Conservation (phyloP, 805 yeast species). For the Yamadazyma tumulicola region DNA sequence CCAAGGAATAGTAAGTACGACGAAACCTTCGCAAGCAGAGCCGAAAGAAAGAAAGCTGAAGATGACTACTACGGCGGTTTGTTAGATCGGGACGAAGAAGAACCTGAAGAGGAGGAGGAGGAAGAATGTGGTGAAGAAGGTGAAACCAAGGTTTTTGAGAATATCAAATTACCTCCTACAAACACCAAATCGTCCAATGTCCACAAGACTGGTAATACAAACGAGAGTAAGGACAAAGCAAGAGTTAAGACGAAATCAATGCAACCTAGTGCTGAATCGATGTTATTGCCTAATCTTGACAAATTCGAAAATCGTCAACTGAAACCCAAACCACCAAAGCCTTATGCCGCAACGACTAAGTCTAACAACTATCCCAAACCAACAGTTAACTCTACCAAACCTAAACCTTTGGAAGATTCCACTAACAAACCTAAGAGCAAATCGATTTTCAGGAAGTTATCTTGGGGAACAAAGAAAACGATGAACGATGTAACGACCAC, state of each 20-base stretch:
- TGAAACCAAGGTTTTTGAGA: conserved; percentile 35
- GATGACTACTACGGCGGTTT: conserved; percentile 15
- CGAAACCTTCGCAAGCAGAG: conserved; percentile 42
- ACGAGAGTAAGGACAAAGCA: not conserved
- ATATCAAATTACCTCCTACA: conserved; percentile 46
- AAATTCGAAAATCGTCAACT: conserved; percentile 2
- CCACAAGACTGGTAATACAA: not conserved
- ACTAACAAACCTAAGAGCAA: conserved; percentile 31
- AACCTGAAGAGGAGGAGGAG: conserved; percentile 20
- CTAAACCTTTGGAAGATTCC: conserved; percentile 34
- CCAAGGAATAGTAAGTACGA: conserved; percentile 14
- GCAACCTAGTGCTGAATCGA: conserved; percentile 33
- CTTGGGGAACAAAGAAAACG: conserved; percentile 46
- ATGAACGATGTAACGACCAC: conserved; percentile 23
- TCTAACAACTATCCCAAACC: conserved; percentile 15
- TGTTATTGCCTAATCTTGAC: conserved; percentile 29
- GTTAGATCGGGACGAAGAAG: conserved; percentile 15
- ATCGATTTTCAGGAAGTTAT: conserved; percentile 47
- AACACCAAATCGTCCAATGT: not conserved
- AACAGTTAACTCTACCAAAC: conserved; percentile 17
- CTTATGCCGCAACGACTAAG: conserved; percentile 7
- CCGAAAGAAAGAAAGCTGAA: conserved; percentile 19
- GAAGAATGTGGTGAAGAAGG: conserved; percentile 26
- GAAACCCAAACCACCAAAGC: conserved; percentile 17
- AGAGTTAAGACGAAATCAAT: conserved; percentile 20